Evolutionary conservation across 768 basidiomycete species (phyloP), one percentile per base, ranked within the genome.

Genomic region (Rhodocollybia butyracea): DNA sequence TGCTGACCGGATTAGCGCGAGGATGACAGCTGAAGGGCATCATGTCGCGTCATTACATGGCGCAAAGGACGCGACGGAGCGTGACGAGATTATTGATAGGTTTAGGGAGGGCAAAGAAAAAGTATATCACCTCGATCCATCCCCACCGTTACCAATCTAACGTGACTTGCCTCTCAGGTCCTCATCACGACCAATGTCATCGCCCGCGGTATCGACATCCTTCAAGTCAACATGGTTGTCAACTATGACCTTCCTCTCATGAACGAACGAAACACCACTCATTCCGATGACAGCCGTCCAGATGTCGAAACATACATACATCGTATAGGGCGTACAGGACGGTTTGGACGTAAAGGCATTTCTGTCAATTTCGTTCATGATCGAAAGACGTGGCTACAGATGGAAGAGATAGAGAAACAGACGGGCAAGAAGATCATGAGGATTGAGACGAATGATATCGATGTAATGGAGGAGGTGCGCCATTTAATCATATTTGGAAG

Each of bases 161-260:
- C 2, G 19, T 11, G 27, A 17, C 38, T 13, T 21, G 22, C 22
- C 12, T 27, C 15, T 5, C 26, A 80, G 78, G 81, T 83, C 47
- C 75, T 99, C 61, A 99, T 99, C 68, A 98, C 97, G 51, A 99
- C 97, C 36, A 99, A 99, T 71, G 97, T 99, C 66, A 90, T 98
- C 60, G 95, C 97, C 1, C 86, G 97, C 17, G 97, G 97, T 40
- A 98, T 99, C 74, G 97, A 99, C 64, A 97, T 99, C 65, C 79
- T 94, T 54, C 96, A 98, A 75, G 97, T 99, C 63, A 99, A 98
- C 78, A 94, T 99, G 94, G 96, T 98, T n/a, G 94, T 99, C 70
- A 98, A 98, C 73, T 99, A 98, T 66, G 95, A 98, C 66, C 80
- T 97, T 26, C 94, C 95, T 0, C 74, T 94, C 43, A 84, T 91